phyloP scores from a whole-genome alignment of 139 green algal species.

The Mychonastes homosphaera region DNA sequence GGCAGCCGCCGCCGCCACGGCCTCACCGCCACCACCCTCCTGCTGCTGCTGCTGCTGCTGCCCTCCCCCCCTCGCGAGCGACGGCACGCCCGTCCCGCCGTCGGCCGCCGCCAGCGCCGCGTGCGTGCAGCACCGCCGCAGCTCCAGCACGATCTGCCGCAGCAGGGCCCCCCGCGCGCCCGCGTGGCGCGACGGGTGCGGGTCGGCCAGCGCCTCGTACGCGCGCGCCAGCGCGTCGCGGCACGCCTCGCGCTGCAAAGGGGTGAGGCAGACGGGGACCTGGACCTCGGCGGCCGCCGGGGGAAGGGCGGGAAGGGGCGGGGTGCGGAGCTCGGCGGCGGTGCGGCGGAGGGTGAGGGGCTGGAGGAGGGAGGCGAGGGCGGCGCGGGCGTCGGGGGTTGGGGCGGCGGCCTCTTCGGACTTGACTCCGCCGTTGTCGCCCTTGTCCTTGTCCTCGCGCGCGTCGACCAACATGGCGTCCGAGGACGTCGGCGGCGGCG shows the following conservation, averaged over 20 bases:
- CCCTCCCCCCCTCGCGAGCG: background rate
- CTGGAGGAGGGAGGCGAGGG: constrained; percentile 3
- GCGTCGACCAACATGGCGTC: too few relatives aligned
- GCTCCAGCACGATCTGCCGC: constrained; percentile 33
- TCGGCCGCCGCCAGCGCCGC: constrained; percentile 28
- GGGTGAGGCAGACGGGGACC: constrained; percentile 35
- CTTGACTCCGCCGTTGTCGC: too few relatives aligned
- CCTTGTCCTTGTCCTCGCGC: too few relatives aligned
- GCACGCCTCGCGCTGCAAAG: constrained; percentile 35
- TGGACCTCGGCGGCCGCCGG: constrained; percentile 9
- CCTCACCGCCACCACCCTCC: background rate
- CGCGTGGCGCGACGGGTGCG: constrained; percentile 25
- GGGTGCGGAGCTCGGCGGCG: constrained; percentile 10
- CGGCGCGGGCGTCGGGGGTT: too few relatives aligned
- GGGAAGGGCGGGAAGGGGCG: background rate
- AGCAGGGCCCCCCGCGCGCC: constrained; percentile 31
- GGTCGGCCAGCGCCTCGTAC: constrained; percentile 52
- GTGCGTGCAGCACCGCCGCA: constrained; percentile 49
- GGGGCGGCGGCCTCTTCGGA: too few relatives aligned
- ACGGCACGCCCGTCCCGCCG: background rate
- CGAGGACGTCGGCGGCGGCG: too few relatives aligned
- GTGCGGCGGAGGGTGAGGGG: constrained; percentile 17
- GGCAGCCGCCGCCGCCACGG: constrained; percentile 11
- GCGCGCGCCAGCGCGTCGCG: constrained; percentile 35
- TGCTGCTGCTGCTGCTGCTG: constrained; percentile 10